Conservation (phyloP, 176 grass and related monocot genomes). For the Themeda triandra region DNA sequence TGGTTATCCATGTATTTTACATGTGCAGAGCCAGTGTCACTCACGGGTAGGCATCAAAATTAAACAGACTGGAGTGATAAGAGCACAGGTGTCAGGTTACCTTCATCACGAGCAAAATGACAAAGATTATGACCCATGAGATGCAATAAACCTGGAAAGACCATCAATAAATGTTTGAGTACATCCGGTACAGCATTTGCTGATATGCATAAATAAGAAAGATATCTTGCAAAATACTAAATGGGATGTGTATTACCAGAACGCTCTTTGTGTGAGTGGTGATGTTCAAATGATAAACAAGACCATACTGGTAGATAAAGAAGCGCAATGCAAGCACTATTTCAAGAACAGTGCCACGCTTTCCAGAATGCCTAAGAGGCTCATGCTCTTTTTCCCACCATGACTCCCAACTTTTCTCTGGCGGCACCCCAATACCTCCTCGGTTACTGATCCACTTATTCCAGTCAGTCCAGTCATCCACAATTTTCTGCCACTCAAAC, state of each 20-base stretch:
- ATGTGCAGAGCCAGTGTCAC: neutral
- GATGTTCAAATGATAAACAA: constrained; percentile 94
- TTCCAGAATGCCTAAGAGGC: constrained; percentile 72
- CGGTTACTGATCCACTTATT: constrained; percentile 94
- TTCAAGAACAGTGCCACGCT: constrained; percentile 72
- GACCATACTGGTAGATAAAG: constrained; percentile 95
- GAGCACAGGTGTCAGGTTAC: constrained; percentile 1
- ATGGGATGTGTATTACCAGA: constrained; percentile 52
- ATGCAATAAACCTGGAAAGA: constrained; percentile 83
- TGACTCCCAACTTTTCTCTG: constrained; percentile 91
- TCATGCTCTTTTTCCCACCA: constrained; percentile 98
- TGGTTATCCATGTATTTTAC: neutral
- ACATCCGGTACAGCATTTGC: neutral
- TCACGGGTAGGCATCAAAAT: neutral
- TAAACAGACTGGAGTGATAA: neutral
- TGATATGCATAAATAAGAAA: constrained; percentile 6
- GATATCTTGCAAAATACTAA: neutral
- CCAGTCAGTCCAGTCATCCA: constrained; percentile 97
- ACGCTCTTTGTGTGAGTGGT: constrained; percentile 61
- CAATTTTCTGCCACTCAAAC: constrained; percentile 98
- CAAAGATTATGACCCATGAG: constrained; percentile 95
- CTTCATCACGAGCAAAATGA: constrained; percentile 84
- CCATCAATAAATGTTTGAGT: neutral
- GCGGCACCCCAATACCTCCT: constrained; percentile 76
- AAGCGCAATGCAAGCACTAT: constrained; percentile 77